Percentiles rank a stretch among this genome's conserved stretches.
These are phyloP conservation scores for Curvularia lunata DNA, from an alignment of 2,329 filamentous ascomycete species.

Conservation along the genomic window DNA sequence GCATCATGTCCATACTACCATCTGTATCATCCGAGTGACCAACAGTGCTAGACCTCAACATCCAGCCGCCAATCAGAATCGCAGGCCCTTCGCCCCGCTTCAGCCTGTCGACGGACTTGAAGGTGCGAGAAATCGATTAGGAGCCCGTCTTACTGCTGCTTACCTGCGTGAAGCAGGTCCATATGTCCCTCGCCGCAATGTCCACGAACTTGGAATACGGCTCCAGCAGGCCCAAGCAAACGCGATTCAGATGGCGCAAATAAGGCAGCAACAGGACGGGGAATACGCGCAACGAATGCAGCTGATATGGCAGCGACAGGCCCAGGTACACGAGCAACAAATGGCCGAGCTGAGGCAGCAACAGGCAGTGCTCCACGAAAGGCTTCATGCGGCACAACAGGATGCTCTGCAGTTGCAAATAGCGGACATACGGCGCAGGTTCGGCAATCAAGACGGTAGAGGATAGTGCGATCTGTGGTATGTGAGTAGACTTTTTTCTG, in stretches of 20 bases:
- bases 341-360: background rate
- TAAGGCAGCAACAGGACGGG: too few relatives aligned
- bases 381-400: background rate
- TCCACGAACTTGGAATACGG: background rate
- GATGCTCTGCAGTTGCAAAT: background rate
- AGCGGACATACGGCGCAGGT: background rate
- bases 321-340: background rate
- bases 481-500: background rate
- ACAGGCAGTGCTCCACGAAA: background rate
- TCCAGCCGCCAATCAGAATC: background rate
- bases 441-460: background rate
- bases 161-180: background rate
- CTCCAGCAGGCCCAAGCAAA: background rate
- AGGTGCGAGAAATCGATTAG: background rate
- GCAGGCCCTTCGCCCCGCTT: background rate
- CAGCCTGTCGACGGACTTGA: background rate
- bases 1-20: constrained; percentile 14
- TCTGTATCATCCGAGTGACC: constrained; percentile 19
- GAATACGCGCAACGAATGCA: too few relatives aligned
- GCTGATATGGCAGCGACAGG: too few relatives aligned
- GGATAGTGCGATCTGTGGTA: background rate
- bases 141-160: background rate
- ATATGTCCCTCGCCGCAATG: background rate
- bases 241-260: too few relatives aligned
- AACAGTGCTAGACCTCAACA: constrained; percentile 12